These are phyloP conservation scores for Ogataea paradorogensis DNA, from an alignment of 805 yeast genomes.

Conservation along the genomic window DNA sequence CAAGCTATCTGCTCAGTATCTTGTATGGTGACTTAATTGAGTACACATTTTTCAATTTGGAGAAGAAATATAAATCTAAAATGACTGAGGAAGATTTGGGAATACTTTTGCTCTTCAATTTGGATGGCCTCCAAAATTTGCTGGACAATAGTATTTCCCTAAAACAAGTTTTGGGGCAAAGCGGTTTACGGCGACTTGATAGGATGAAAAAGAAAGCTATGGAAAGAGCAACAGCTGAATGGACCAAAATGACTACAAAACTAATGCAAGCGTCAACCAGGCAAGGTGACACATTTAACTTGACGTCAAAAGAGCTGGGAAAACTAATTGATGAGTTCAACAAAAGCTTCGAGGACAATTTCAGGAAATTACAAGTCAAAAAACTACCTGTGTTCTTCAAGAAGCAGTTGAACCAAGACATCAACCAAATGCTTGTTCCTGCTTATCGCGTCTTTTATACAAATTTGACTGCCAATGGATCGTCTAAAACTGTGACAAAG, in stretches of 20 bases:
- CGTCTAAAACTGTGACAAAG: slow-evolving; percentile 66
- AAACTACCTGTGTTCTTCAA: slow-evolving; percentile 41
- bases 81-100: slow-evolving; percentile 57
- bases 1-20: slow-evolving; percentile 55
- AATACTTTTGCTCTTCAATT: slow-evolving; percentile 64
- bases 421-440: slow-evolving; percentile 68
- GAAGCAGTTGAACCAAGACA: slow-evolving; percentile 64
- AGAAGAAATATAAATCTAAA: slow-evolving; percentile 48
- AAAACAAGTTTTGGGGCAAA: slow-evolving; percentile 50
- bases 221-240: slow-evolving; percentile 66
- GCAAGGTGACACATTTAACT: slow-evolving; percentile 43
- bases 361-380: slow-evolving; percentile 58
- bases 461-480: slow-evolving; percentile 66
- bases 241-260: slow-evolving; percentile 76
- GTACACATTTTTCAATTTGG: slow-evolving; percentile 62
- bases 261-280: slow-evolving; percentile 79
- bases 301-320: slow-evolving; percentile 81
- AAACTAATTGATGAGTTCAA: slow-evolving; percentile 60
- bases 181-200: slow-evolving; percentile 62
- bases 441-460: slow-evolving; percentile 83
- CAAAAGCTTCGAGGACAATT: slow-evolving; percentile 74
- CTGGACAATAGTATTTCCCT: slow-evolving; percentile 49
- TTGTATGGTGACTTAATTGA: slow-evolving; percentile 79
- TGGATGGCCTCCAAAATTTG: slow-evolving; percentile 72
- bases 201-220: slow-evolving; percentile 70